Evolutionary conservation across 306 rosid genomes (phyloP).

Genomic region (Prunus kanzakura): DNA sequence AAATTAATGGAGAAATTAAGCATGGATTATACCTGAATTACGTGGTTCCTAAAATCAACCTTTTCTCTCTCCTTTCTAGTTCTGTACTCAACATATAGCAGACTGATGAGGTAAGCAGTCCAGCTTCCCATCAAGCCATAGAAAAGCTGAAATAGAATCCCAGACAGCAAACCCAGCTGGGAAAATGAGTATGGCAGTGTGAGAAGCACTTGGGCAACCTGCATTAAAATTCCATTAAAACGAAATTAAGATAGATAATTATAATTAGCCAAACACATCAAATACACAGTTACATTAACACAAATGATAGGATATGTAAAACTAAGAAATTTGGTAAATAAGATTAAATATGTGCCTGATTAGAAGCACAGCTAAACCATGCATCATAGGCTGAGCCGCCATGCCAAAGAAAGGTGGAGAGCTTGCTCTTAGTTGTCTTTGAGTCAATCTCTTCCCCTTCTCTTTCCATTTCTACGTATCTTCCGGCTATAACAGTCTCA

Average conservation of each 20-base stretch:
- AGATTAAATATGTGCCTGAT: slow-evolving; percentile 51
- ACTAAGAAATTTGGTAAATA: neutral
- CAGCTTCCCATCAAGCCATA: slow-evolving; percentile 97
- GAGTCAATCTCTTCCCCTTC: slow-evolving; percentile 49
- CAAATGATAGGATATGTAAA: neutral
- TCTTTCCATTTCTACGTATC: slow-evolving; percentile 90
- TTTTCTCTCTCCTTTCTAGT: slow-evolving; percentile 96
- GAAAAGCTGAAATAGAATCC: slow-evolving; percentile 86
- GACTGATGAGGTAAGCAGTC: slow-evolving; percentile 95
- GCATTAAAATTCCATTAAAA: slow-evolving; percentile 25
- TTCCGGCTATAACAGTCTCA: slow-evolving; percentile 92
- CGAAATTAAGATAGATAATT: neutral
- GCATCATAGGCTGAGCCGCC: slow-evolving; percentile 99
- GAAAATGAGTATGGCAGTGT: slow-evolving; percentile 97
- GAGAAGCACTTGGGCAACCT: slow-evolving; percentile 98
- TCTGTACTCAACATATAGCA: slow-evolving; percentile 92
- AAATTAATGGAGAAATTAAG: no score
- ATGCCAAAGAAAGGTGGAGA: slow-evolving; percentile 74
- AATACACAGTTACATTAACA: neutral
- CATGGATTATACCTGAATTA: slow-evolving; percentile 59
- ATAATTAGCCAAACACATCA: neutral
- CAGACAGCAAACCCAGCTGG: slow-evolving; percentile 91
- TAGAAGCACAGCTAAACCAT: slow-evolving; percentile 97
- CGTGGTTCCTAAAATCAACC: slow-evolving; percentile 92
- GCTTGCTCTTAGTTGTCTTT: slow-evolving; percentile 42